Evolutionary conservation across 352 stramenopile genomes (phyloP).

Genomic region (Phytophthora pseudosyringae): DNA sequence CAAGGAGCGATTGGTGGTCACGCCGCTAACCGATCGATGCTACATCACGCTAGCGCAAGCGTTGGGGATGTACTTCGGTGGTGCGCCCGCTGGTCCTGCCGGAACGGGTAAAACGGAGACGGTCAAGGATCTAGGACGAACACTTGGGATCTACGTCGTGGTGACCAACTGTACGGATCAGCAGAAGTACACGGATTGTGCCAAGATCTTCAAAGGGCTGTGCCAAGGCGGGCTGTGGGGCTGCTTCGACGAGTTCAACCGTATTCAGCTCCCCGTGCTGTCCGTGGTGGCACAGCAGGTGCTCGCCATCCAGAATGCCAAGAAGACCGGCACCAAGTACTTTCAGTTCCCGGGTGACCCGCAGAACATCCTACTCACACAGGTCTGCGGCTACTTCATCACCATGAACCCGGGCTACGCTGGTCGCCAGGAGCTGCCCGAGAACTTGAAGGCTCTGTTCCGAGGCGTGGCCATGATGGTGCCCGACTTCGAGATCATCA

Average conservation of each 20-base stretch:
- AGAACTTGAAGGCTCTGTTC: conserved; percentile 98
- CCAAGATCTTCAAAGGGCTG: conserved; percentile 98
- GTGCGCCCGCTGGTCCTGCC: conserved; percentile 93
- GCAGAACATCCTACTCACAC: conserved; percentile 96
- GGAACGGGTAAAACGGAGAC: conserved; percentile 98
- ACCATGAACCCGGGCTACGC: conserved; percentile 99
- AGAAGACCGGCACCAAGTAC: conserved; percentile 95
- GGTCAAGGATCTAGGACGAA: conserved; percentile 96
- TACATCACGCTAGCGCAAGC: conserved; percentile 98
- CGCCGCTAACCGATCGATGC: conserved; percentile 96
- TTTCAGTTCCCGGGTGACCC: conserved; percentile 98
- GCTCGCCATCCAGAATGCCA: conserved; percentile 97
- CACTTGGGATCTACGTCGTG: conserved; percentile 96
- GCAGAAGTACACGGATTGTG: conserved; percentile 97
- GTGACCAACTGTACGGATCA: conserved; percentile 98
- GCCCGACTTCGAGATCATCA: conserved; percentile 94
- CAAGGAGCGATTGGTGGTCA: conserved; percentile 98
- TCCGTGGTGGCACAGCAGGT: conserved; percentile 98
- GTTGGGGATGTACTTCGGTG: conserved; percentile 98
- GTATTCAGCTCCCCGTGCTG: conserved; percentile 96
- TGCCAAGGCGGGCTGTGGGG: conserved; percentile 97
- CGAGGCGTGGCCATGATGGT: conserved; percentile 93
- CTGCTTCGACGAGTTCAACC: conserved; percentile 99
- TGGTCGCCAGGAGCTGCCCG: conserved; percentile 96
- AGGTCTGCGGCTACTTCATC: conserved; percentile 98